Evolutionary conservation across 2,329 filamentous ascomycete species (phyloP), one percentile per base, ranked within the genome.

Genomic region (Aspergillus sp.): DNA sequence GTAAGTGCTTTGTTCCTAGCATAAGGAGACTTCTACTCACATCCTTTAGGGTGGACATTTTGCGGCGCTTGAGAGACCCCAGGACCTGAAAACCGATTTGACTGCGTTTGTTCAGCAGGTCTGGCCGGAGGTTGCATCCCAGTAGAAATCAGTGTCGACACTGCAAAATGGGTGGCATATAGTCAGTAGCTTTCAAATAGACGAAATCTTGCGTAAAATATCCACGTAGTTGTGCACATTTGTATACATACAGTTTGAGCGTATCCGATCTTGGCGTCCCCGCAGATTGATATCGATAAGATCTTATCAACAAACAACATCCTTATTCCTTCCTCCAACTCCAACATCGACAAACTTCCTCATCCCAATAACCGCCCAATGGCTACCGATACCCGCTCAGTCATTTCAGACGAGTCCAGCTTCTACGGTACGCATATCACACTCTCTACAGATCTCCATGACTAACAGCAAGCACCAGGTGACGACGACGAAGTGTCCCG

Each of bases 21-120:
- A n/a, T 19, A 13, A 32, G 33, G 14, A 19, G 8, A 5, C 8
- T 7, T 10, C 16, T 24, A 26, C 46, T 45, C 20, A 49, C 32
- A 44, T 2, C 38, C 4, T 41, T 13, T 63, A 70, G 60, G 81
- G 81, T 14, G 81, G 82, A 0, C 81, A 83, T 65, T 83, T 82
- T 60, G 79, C 81, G 1, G 67, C 72, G 0, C 63, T 74, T 9
- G 75, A 78, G 38, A 71, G 74, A 19, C 73, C 73, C 0, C 60
- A 69, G 52, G 62, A 71, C 1, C 58, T 81, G 43, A 74, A 78
- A 55, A 70, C 69, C 10, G 76, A 76, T 47, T 60, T 79, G 40
- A 70, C 71, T 53, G 60, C 60, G 3, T 73, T 72, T 55, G 58
- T 70, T 10, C 50, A 61, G 9, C 60, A 65, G 46, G 60, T 67